Evolutionary conservation across 805 yeast genomes (phyloP).

Genomic region (Metschnikowia kofuensis): DNA sequence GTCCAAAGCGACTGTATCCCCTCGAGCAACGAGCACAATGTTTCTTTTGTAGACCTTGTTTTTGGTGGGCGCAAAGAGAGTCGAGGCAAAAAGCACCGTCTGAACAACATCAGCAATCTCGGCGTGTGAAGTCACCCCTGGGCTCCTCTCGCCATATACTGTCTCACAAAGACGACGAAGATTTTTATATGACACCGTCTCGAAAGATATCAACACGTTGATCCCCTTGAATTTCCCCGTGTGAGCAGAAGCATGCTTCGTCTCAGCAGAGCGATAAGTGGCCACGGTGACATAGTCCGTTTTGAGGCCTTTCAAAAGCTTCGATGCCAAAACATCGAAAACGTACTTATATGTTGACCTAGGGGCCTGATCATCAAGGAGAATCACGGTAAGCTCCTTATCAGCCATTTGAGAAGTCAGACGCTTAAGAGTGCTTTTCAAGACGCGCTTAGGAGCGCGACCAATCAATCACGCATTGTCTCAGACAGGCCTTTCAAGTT

Average conservation of each 20-base stretch:
- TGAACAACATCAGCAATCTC: constrained; percentile 22
- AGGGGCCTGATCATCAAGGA: constrained; percentile 49
- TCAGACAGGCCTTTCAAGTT: too few relatives aligned
- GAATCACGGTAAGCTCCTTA: constrained; percentile 43
- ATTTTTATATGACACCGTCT: constrained; percentile 19
- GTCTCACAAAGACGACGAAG: constrained; percentile 13
- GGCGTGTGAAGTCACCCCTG: constrained; percentile 4
- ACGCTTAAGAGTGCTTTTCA: not conserved
- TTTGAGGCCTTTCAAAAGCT: constrained; percentile 41
- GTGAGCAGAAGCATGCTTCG: constrained; percentile 14
- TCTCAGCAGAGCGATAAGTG: constrained; percentile 23
- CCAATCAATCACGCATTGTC: too few relatives aligned
- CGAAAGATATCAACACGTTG: constrained; percentile 17
- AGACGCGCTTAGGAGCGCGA: too few relatives aligned
- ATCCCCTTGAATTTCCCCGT: constrained; percentile 17
- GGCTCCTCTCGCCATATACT: constrained; percentile 8
- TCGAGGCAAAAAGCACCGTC: constrained; percentile 36
- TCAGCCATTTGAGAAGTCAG: constrained; percentile 23
- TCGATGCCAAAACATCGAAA: constrained; percentile 40
- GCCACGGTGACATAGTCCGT: constrained; percentile 40
- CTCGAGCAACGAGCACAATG: constrained; percentile 34
- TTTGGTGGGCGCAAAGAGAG: constrained; percentile 27
- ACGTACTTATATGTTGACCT: constrained; percentile 39
- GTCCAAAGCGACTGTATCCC: not conserved
- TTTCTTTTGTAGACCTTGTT: constrained; percentile 34